Evolutionary conservation across 2,329 filamentous ascomycete species (phyloP).

Genomic region (Sarocladium strictum): DNA sequence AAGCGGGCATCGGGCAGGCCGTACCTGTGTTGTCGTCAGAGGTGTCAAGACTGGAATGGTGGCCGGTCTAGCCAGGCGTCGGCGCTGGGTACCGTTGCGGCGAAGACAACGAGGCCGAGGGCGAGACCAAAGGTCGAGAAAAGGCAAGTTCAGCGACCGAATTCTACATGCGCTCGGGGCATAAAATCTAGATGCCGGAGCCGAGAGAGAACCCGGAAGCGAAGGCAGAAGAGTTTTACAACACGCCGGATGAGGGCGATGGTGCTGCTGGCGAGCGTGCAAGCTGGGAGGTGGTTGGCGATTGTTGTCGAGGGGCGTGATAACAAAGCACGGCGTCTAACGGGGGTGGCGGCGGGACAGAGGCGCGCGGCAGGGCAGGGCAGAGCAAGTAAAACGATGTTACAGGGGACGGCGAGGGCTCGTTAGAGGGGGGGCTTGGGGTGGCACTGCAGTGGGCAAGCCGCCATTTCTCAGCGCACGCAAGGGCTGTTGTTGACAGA

Average conservation of each 20-base stretch:
- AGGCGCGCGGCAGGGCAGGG: conserved; percentile 1
- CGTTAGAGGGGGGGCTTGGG: neutral
- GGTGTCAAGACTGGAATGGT: conserved; percentile 6
- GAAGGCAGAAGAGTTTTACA: neutral
- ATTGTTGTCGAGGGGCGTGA: conserved; percentile 9
- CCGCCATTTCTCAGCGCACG: neutral
- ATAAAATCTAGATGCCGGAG: neutral
- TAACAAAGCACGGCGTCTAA: conserved; percentile 3
- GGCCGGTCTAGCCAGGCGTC: conserved; percentile 1
- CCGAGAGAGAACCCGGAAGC: neutral
- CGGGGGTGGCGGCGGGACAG: neutral
- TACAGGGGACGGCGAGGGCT: neutral
- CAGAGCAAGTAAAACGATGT: neutral
- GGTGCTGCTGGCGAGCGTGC: neutral
- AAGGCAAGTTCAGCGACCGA: neutral
- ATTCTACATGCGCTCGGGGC: neutral
- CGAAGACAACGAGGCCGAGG: conserved; percentile 3
- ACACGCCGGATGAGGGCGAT: neutral
- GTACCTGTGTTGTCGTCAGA: conserved; percentile 4
- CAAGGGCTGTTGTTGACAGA: neutral
- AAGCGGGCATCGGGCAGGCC: neutral
- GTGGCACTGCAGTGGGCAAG: neutral
- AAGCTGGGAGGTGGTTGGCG: neutral
- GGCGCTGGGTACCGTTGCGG: conserved; percentile 1
- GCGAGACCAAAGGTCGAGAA: neutral